phyloP scores from a whole-genome alignment of 805 yeast species.

The Wickerhamiella shivajii region DNA sequence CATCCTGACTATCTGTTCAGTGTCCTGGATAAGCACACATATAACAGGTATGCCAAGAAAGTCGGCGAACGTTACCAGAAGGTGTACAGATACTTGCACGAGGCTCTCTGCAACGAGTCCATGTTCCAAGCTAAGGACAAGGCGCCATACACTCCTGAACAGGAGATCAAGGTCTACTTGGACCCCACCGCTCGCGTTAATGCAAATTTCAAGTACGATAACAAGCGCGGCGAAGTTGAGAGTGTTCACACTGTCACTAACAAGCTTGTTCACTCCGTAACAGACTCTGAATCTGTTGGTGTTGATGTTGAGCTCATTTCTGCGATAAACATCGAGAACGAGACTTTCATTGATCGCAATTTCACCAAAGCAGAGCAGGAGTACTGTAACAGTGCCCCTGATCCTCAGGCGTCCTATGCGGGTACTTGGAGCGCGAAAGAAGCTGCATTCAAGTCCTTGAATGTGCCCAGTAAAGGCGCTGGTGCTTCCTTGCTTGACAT shows the following conservation, averaged over 20 bases:
- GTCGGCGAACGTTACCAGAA: conserved; percentile 71
- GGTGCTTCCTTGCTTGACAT: conserved; percentile 89
- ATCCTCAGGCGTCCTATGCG: conserved; percentile 79
- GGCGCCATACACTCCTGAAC: conserved; percentile 81
- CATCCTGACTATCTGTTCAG: conserved; percentile 91
- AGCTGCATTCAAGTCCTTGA: conserved; percentile 93
- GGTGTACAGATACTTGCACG: conserved; percentile 91
- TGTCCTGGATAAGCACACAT: conserved; percentile 55
- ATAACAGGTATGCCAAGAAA: conserved; percentile 54
- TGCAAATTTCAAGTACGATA: conserved; percentile 22
- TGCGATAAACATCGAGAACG: conserved; percentile 72
- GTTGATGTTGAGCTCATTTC: conserved; percentile 89
- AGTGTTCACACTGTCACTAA: conserved; percentile 23
- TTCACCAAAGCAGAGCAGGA: conserved; percentile 68
- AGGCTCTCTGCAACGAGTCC: conserved; percentile 79
- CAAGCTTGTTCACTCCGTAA: conserved; percentile 24
- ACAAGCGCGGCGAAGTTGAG: conserved; percentile 20
- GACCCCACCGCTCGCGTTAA: conserved; percentile 84
- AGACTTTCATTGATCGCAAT: conserved; percentile 82
- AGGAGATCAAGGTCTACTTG: conserved; percentile 82
- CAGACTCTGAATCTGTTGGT: conserved; percentile 63
- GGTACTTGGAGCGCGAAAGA: conserved; percentile 99
- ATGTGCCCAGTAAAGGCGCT: conserved; percentile 80
- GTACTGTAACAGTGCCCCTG: conserved; percentile 62
- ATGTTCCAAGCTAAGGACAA: conserved; percentile 86